Percentiles rank a stretch among this genome's conserved stretches.
phyloP scores from a whole-genome alignment of 306 rosid genomes.

The Calophaca sinica region DNA sequence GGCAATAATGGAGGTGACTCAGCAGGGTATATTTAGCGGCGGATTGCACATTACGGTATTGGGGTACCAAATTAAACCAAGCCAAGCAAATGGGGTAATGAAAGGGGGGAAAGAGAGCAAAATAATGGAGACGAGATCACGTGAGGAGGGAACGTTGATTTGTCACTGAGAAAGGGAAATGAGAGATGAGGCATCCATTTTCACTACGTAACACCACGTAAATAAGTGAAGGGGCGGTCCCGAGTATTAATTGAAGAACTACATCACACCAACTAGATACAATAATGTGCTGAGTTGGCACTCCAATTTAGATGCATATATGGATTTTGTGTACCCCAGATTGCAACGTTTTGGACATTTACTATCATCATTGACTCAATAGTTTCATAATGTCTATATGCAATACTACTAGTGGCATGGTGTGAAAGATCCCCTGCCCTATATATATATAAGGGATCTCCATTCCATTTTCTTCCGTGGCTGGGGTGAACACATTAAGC shows the following conservation, averaged over 20 bases:
- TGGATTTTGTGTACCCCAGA: conserved; percentile 41
- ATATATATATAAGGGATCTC: conserved; percentile 60
- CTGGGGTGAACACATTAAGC: conserved; percentile 41
- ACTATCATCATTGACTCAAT: background rate
- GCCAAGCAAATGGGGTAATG: too few relatives aligned
- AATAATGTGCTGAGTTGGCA: conserved; percentile 60
- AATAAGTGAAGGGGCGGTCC: conserved; percentile 39
- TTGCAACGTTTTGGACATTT: conserved; percentile 37
- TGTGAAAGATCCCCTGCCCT: conserved; percentile 36
- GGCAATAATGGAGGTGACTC: conserved; percentile 33
- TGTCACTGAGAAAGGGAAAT: conserved; percentile 2
- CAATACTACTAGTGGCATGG: background rate
- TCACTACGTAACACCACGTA: conserved; percentile 36
- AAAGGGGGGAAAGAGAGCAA: background rate
- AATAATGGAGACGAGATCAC: conserved; percentile 51
- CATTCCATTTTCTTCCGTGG: conserved; percentile 45
- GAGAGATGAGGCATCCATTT: background rate
- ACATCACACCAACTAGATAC: conserved; percentile 56
- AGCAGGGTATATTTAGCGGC: conserved; percentile 44
- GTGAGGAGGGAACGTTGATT: conserved; percentile 45
- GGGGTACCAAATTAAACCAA: too few relatives aligned
- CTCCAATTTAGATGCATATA: too few relatives aligned
- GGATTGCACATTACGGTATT: background rate
- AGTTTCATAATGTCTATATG: background rate
- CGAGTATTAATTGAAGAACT: conserved; percentile 46